These are phyloP conservation scores for Asclepias syriaca DNA, from an alignment of 257 asterid genomes.

Conservation along the genomic window DNA sequence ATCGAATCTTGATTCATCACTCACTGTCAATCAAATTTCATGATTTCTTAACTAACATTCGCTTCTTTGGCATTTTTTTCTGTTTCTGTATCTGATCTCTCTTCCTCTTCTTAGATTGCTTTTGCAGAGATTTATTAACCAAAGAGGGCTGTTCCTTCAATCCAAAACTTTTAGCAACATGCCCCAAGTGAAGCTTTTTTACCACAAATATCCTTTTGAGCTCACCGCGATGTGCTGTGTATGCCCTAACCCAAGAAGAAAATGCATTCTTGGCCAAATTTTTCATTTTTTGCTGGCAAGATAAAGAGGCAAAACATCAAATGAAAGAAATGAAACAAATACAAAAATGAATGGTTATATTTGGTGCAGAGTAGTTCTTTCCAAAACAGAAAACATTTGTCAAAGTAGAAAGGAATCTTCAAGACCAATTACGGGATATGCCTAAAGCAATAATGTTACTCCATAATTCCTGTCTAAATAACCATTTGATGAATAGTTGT, in stretches of 20 bases:
- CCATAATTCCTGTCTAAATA: not conserved
- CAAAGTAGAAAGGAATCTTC: not conserved
- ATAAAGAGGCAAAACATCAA: slow-evolving; percentile 5
- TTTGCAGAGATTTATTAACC: slow-evolving; percentile 69
- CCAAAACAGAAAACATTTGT: not conserved
- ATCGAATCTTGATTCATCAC: not conserved
- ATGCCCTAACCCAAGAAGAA: slow-evolving; percentile 87
- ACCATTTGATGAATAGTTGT: not conserved
- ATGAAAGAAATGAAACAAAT: not conserved
- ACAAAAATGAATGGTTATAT: not conserved
- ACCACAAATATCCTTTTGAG: slow-evolving; percentile 75
- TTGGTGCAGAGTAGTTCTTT: not conserved
- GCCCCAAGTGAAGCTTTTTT: slow-evolving; percentile 92
- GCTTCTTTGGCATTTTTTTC: slow-evolving; percentile 43
- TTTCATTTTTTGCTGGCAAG: slow-evolving; percentile 47
- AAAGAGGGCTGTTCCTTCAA: slow-evolving; percentile 84
- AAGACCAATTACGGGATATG: not conserved
- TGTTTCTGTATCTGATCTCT: slow-evolving; percentile 41
- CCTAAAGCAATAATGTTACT: not conserved
- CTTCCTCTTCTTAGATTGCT: slow-evolving; percentile 69
- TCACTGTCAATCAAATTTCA: slow-evolving; percentile 11
- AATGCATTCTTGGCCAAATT: slow-evolving; percentile 71
- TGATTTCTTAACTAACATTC: slow-evolving; percentile 32
- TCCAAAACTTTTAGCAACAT: slow-evolving; percentile 82
- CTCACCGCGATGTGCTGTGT: slow-evolving; percentile 94